Evolutionary conservation across 1,139 yeast species (phyloP).

Genomic region (Debaryomyces nepalensis): DNA sequence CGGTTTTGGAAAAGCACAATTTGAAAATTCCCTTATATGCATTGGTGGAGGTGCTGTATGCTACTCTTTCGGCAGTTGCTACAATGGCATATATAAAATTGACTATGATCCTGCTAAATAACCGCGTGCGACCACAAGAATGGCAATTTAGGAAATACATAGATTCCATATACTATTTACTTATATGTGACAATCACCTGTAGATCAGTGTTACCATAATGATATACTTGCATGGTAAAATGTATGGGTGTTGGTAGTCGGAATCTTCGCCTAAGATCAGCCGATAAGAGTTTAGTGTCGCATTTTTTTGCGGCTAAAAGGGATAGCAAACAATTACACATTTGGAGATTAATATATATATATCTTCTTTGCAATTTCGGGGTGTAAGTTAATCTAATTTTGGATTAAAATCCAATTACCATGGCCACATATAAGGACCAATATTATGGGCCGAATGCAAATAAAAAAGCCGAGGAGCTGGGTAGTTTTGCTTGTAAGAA

Average conservation of each 20-base stretch:
- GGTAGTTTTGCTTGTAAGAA: not conserved
- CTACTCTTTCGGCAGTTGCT: slow-evolving; percentile 78
- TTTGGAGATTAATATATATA: slow-evolving; percentile 4
- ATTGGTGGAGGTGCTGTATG: slow-evolving; percentile 85
- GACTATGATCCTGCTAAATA: slow-evolving; percentile 1
- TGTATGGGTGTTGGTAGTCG: too few species aligned
- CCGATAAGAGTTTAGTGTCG: slow-evolving; percentile 6
- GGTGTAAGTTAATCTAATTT: not conserved
- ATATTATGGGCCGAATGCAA: not conserved
- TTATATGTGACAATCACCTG: too few species aligned
- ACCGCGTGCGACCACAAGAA: not conserved
- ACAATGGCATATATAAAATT: slow-evolving; percentile 38
- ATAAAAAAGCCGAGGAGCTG: not conserved
- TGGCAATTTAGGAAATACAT: not conserved
- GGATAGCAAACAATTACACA: slow-evolving; percentile 11
- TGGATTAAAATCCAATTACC: slow-evolving; percentile 2
- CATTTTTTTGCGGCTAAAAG: slow-evolving; percentile 12
- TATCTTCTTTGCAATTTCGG: not conserved
- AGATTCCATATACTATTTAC: too few species aligned
- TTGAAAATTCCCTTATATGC: slow-evolving; percentile 29
- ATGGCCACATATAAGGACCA: not conserved
- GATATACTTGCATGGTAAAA: too few species aligned
- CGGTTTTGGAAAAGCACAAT: slow-evolving; percentile 55
- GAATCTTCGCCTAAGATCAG: too few species aligned
- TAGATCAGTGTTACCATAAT: too few species aligned